Evolutionary conservation across 2,329 filamentous ascomycete species (phyloP), one percentile per base, ranked within the genome.

Genomic region (Fusarium globosum): DNA sequence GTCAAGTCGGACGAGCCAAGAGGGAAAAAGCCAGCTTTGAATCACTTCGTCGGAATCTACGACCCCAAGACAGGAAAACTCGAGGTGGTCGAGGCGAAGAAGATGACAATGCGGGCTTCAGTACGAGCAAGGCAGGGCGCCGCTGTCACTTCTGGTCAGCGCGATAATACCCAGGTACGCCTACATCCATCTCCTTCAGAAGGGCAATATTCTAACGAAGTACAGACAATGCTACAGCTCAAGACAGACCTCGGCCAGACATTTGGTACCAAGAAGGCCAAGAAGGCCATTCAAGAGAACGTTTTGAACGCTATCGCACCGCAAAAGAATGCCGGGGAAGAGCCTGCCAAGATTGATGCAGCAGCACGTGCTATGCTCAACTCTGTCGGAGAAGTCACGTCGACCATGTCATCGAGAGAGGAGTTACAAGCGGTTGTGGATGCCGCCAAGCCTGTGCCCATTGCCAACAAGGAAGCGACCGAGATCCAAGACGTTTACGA

Each of bases 261-360:
- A 38, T 97, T 97, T 78, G 94, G 94, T 80, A 96, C 93, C 33
- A 95, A 94, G 85, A 96, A 95, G 83, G 92, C 94, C 28, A 93
- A 91, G 86, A 96, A 95, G 83, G 92, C 90, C 2, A 90, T 96
- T 75, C 86, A 88, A 35, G 88, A 91, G 63, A 86, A 89, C 72
- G 90, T 90, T 6, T 87, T 93, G 76, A 95, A 95, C 78, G 92
- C 92, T 23, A 94, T 96, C 75, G 83, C 82, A 46, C 82, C 85
- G 46, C 80, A 81, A 77, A 83, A 80, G 71, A 80, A 76, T 63
- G 59, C 65, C 3, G 76, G 74, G 42, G 78, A 81, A 28, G 81
- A 79, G 62, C 82, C 85, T n/a, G 82, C 83, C 41, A 88, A 88
- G 75, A 84, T 91, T 46, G 88, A 88, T 65, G 83, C 87, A 41